Evolutionary conservation across 2,329 filamentous ascomycete genomes (phyloP).

Genomic region (Penicillium sp.): DNA sequence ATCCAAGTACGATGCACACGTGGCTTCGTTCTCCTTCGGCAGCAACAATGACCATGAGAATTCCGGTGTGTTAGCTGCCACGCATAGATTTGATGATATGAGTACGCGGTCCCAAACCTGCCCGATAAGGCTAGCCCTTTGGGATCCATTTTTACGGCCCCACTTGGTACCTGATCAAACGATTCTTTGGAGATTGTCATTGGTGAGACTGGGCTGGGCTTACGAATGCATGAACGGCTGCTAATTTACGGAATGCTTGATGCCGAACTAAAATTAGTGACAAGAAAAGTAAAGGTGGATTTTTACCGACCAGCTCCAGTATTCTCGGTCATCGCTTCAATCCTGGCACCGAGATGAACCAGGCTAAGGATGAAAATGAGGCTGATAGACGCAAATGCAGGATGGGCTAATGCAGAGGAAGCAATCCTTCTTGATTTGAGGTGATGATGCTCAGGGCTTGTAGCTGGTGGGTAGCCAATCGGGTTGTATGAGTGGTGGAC

Average conservation of each 20-base stretch:
- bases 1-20: background rate
- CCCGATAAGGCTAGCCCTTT: background rate
- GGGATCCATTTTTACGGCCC: background rate
- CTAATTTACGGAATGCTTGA: background rate
- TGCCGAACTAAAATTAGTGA: slow-evolving; percentile 1
- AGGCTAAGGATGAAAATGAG: background rate
- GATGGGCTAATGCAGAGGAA: too few relatives aligned
- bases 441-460: too few relatives aligned
- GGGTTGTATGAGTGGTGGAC: too few relatives aligned
- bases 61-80: background rate
- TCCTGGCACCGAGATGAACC: background rate
- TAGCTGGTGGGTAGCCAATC: too few relatives aligned
- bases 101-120: background rate
- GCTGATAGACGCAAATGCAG: too few relatives aligned
- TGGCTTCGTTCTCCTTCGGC: background rate
- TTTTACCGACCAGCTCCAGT: background rate
- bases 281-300: background rate
- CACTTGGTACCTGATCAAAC: background rate
- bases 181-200: background rate
- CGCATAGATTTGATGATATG: background rate
- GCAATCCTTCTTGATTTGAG: too few relatives aligned
- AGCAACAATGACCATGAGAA: background rate
- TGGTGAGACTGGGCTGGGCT: background rate
- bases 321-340: background rate
- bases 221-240: background rate